Evolutionary conservation across 192 early-diverging fungal genomes (phyloP).

Genomic region (Oehlia diaphana): DNA sequence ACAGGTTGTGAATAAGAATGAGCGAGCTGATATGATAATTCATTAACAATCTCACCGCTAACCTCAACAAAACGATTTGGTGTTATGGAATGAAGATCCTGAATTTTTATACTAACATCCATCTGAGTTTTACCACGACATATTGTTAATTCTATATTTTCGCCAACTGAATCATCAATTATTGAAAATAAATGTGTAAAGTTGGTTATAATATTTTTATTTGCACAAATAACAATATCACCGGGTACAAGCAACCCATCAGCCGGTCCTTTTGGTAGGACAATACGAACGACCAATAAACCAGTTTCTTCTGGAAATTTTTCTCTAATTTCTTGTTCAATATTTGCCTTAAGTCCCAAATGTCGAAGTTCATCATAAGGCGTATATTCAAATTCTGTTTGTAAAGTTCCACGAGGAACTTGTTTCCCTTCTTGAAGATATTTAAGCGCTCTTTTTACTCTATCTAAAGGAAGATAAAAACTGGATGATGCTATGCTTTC

Average conservation of each 20-base stretch:
- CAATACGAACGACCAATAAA: constrained; percentile 63
- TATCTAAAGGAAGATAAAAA: constrained; percentile 77
- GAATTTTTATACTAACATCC: constrained; percentile 48
- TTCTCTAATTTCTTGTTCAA: constrained; percentile 63
- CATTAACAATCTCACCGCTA: constrained; percentile 77
- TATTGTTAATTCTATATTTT: constrained; percentile 53
- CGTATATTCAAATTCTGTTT: constrained; percentile 67
- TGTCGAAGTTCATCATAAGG: constrained; percentile 73
- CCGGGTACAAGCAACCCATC: constrained; percentile 60
- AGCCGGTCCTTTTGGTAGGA: constrained; percentile 72
- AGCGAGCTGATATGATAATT: constrained; percentile 78
- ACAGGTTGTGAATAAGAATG: constrained; percentile 69
- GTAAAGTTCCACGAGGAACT: constrained; percentile 74
- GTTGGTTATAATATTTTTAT: constrained; percentile 63
- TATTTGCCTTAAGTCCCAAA: constrained; percentile 65
- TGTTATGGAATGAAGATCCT: constrained; percentile 77
- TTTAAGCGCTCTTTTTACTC: constrained; percentile 64
- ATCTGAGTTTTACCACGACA: constrained; percentile 54
- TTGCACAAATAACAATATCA: constrained; percentile 70
- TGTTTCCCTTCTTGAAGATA: constrained; percentile 53
- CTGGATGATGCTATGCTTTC: constrained; percentile 62
- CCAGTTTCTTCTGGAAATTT: constrained; percentile 67
- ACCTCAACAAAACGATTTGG: constrained; percentile 83
- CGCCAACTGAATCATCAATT: constrained; percentile 62
- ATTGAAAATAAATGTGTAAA: constrained; percentile 67